Conservation (phyloP, 352 stramenopile species). For the Phytophthora megakarya region DNA sequence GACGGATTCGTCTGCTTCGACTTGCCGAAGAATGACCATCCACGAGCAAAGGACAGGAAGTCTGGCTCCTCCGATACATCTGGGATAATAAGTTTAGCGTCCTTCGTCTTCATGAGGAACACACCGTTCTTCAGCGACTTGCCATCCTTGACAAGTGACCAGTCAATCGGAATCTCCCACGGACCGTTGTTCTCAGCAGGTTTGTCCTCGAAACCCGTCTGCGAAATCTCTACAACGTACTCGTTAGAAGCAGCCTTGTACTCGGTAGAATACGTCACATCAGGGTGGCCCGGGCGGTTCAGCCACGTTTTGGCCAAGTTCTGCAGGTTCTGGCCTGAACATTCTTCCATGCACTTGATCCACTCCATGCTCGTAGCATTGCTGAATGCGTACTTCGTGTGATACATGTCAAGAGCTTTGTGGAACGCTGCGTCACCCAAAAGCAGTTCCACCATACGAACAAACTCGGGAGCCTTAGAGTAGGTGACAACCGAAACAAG, state of each 20-base stretch:
- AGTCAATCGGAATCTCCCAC: constrained; percentile 82
- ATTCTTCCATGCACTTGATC: constrained; percentile 82
- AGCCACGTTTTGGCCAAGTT: constrained; percentile 76
- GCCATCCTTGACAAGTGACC: constrained; percentile 70
- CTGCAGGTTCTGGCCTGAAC: constrained; percentile 61
- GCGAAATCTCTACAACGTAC: constrained; percentile 62
- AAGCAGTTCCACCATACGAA: constrained; percentile 79
- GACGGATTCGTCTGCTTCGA: constrained; percentile 65
- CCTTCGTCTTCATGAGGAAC: constrained; percentile 65
- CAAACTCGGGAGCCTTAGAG: constrained; percentile 79
- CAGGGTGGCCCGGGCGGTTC: constrained; percentile 71
- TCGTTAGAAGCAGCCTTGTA: constrained; percentile 59
- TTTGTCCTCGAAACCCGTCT: constrained; percentile 77
- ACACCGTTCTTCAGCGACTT: constrained; percentile 64
- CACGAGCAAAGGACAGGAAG: constrained; percentile 74
- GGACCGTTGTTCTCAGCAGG: constrained; percentile 67
- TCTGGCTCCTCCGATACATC: constrained; percentile 59
- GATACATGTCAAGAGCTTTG: constrained; percentile 78
- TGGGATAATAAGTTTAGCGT: constrained; percentile 55
- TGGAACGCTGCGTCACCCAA: constrained; percentile 69
- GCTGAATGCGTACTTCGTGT: constrained; percentile 73
- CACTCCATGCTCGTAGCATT: constrained; percentile 80
- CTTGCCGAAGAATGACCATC: constrained; percentile 85
- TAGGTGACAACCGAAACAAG: constrained; percentile 82
- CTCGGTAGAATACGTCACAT: constrained; percentile 62